Conservation (phyloP, 2,329 filamentous ascomycete species). For the Coleophoma eucalyptorum region DNA sequence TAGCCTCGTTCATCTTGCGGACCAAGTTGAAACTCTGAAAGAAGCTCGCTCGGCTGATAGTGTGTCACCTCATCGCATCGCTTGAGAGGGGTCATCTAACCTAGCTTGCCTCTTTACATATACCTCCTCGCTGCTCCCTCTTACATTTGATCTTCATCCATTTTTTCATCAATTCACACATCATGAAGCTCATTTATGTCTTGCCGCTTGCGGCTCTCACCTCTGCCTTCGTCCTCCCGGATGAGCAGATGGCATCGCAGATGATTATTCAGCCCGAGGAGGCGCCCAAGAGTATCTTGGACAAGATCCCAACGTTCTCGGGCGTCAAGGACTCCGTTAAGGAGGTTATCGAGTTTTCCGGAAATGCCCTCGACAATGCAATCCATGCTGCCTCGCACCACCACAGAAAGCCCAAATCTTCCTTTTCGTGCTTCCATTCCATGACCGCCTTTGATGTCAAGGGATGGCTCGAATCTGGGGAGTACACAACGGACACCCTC, state of each 20-base stretch:
- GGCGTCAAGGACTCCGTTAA: conserved; percentile 21
- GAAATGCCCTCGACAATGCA: conserved; percentile 27
- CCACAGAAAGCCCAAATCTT: conserved; percentile 13
- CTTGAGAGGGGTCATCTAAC: neutral
- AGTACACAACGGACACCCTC: conserved; percentile 23
- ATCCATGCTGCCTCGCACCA: conserved; percentile 17
- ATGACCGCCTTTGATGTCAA: conserved; percentile 27
- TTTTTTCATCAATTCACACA: conserved; percentile 10
- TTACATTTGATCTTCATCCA: neutral
- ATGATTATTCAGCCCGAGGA: conserved; percentile 32
- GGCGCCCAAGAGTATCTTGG: conserved; percentile 22
- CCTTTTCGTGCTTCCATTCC: conserved; percentile 24
- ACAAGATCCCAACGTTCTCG: conserved; percentile 26
- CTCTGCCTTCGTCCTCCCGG: conserved; percentile 49
- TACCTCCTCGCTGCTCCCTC: neutral
- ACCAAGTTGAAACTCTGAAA: neutral
- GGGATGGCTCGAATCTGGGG: conserved; percentile 27
- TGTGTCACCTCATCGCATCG: conserved; percentile 5
- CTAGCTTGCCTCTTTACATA: conserved; percentile 4
- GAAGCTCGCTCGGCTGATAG: neutral
- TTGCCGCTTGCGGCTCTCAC: conserved; percentile 44
- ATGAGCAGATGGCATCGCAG: conserved; percentile 41
- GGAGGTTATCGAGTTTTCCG: conserved; percentile 16
- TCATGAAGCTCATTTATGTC: conserved; percentile 34
- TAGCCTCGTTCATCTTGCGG: neutral